Evolutionary conservation across 2,329 filamentous ascomycete species (phyloP), one percentile per base, ranked within the genome.

Genomic region (Aspergillus japonicus): DNA sequence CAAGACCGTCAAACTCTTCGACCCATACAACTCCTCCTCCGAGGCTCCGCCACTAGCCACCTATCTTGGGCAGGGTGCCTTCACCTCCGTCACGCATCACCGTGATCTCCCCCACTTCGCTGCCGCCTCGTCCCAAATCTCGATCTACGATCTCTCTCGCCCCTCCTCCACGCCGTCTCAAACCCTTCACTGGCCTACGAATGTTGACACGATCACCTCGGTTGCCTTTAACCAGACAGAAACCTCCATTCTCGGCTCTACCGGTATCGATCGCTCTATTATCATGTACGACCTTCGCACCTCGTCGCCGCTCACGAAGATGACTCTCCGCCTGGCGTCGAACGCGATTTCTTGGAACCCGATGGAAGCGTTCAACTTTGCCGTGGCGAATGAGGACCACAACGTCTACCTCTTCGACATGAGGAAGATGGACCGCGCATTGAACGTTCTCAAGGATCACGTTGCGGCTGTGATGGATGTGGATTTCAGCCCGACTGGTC

Each of bases 301-400:
- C 12, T 89, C 88, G 5, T 91, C 88, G 42, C 91, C 95, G 11
- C 82, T 98, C 19, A 85, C 90, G 64, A 93, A 93, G 72, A 89
- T 90, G 0, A 83, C 92, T 12, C 85, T 98, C 66, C 90, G 86
- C 56, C 89, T 99, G 66, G 87, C 92, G 42, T 89, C 87, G 60
- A 97, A 96, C 78, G 85, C 88, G 52, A 83, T 97, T 55, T 84
- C 89, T 48, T 99, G 94, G 92, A 97, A 97, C 67, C 95, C 95
- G 0, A 95, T 97, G 89, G 93, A 96, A 76, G 90, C 92, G 7
- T 96, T 96, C 82, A 96, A 98, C 78, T 89, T 98, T 71, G 94
- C 92, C 16, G 87, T 93, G 31, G 95, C 91, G 12, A 96, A 90
- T 68, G 95, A 99, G 80, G 95, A 98, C 71, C 94, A 97, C 79